Conservation (phyloP, 129 eudicot genomes). For the Tagetes patula region DNA sequence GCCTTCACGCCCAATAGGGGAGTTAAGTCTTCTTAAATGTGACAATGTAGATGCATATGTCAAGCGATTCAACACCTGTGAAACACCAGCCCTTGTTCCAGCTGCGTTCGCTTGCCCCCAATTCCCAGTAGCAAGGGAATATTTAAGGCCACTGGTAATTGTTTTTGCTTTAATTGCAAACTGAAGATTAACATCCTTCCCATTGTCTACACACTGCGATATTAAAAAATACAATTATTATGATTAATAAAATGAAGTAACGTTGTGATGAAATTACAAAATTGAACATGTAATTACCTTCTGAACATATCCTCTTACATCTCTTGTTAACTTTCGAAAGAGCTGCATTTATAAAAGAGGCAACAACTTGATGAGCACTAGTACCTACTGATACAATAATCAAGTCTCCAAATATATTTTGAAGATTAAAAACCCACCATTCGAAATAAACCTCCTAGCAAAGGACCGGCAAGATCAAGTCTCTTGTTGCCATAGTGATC, state of each 20-base stretch:
- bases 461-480: slow-evolving; percentile 78
- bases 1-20: slow-evolving; percentile 77
- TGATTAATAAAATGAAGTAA: background rate
- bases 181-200: slow-evolving; percentile 67
- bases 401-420: slow-evolving; percentile 34
- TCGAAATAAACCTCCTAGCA: slow-evolving; percentile 17
- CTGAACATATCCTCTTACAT: slow-evolving; percentile 90
- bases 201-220: slow-evolving; percentile 57
- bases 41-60: slow-evolving; percentile 80
- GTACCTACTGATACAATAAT: slow-evolving; percentile 33
- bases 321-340: slow-evolving; percentile 67
- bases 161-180: slow-evolving; percentile 74
- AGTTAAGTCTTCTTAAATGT: slow-evolving; percentile 69
- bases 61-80: slow-evolving; percentile 73
- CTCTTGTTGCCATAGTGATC: slow-evolving; percentile 73
- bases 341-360: slow-evolving; percentile 37
- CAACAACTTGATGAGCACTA: background rate
- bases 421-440: background rate
- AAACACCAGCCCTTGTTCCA: slow-evolving; percentile 82
- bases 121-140: slow-evolving; percentile 76
- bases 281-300: slow-evolving; percentile 43
- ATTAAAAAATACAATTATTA: background rate
- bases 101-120: slow-evolving; percentile 85
- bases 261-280: background rate
- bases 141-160: slow-evolving; percentile 71